Conservation (phyloP, 176 grass and related monocot genomes). For the Ensete glaucum region DNA sequence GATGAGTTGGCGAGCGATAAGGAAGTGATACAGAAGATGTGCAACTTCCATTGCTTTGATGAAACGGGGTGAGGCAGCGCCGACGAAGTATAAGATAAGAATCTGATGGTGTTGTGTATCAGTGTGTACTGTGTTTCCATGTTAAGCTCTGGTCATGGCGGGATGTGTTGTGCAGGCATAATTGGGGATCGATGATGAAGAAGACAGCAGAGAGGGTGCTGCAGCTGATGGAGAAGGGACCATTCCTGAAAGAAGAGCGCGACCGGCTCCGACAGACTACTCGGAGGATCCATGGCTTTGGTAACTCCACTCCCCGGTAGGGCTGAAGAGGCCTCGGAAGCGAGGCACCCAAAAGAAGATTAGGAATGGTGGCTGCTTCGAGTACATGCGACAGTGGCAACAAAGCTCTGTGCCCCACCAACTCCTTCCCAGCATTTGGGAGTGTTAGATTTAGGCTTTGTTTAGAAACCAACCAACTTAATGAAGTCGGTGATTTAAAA, state of each 20-base stretch:
- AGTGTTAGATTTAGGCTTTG: too few species aligned
- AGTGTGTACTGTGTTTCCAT: too few species aligned
- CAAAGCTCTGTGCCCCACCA: too few species aligned
- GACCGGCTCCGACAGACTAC: slow-evolving; percentile 48
- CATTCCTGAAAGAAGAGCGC: slow-evolving; percentile 68
- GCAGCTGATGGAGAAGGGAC: slow-evolving; percentile 59
- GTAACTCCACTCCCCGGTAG: slow-evolving; percentile 27
- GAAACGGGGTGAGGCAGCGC: slow-evolving; percentile 46
- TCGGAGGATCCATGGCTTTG: slow-evolving; percentile 62
- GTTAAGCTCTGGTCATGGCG: too few species aligned
- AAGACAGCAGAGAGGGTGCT: slow-evolving; percentile 71
- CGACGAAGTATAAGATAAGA: too few species aligned
- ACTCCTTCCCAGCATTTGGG: too few species aligned
- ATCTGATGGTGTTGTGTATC: too few species aligned
- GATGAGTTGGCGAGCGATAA: slow-evolving; percentile 48
- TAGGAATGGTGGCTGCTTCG: not conserved
- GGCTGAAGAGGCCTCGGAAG: slow-evolving; percentile 27
- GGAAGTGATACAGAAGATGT: slow-evolving; percentile 41
- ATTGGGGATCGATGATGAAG: slow-evolving; percentile 71
- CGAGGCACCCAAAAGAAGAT: not conserved
- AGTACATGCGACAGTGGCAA: not conserved
- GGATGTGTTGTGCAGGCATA: slow-evolving; percentile 36
- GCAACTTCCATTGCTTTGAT: slow-evolving; percentile 60
- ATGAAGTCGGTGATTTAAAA: too few species aligned
- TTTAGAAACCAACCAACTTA: too few species aligned